Conservation (phyloP, 148 eudicot species). For the Cornus kousa region DNA sequence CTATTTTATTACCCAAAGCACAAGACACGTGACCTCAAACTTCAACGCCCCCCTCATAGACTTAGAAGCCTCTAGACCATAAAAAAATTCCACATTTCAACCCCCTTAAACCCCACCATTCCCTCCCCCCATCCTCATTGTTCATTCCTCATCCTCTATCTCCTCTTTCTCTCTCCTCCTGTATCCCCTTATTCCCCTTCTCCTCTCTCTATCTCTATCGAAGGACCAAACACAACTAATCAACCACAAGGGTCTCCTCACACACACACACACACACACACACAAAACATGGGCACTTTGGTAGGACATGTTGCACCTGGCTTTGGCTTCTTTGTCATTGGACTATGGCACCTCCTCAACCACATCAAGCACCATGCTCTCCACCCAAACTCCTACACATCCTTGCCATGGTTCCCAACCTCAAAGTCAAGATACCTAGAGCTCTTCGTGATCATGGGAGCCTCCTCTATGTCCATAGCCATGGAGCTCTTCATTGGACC, state of each 20-base stretch:
- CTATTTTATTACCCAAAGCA: conserved; percentile 4
- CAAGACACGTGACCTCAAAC: not conserved
- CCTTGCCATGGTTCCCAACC: conserved; percentile 69
- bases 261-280: not conserved
- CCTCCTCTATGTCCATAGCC: conserved; percentile 43
- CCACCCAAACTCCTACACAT: conserved; percentile 38
- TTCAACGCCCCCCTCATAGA: conserved; percentile 1
- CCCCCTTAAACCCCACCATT: conserved; percentile 6
- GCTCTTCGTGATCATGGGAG: conserved; percentile 65
- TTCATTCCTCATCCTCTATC: not conserved
- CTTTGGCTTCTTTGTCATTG: conserved; percentile 59
- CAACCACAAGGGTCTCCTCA: not conserved
- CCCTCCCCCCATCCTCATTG: not conserved
- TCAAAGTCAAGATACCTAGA: conserved; percentile 46
- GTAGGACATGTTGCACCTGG: conserved; percentile 83
- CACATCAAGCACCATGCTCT: conserved; percentile 48
- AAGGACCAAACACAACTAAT: not conserved
- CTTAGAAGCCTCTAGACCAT: conserved; percentile 19
- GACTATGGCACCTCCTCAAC: conserved; percentile 75
- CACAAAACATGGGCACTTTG: conserved; percentile 54
- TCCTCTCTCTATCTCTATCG: not conserved
- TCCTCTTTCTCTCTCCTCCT: not conserved
- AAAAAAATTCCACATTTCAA: not conserved
- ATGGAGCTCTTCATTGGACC: conserved; percentile 83
- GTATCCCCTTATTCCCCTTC: not conserved